Evolutionary conservation across 768 basidiomycete genomes (phyloP).

Genomic region (Cystoderma amianthinum): DNA sequence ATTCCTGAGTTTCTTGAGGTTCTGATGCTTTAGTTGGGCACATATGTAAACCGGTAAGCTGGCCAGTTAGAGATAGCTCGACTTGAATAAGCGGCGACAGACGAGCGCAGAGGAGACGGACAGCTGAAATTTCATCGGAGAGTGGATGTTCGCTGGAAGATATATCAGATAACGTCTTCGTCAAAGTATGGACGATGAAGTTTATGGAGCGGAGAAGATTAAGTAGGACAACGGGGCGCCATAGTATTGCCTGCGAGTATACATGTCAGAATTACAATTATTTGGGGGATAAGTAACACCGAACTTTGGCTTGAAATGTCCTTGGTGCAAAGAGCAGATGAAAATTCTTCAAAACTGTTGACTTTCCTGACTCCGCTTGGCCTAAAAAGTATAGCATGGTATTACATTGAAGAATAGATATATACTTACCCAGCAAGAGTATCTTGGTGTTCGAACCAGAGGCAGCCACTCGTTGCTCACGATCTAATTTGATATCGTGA

Average conservation of each 20-base stretch:
- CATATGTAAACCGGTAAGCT: conserved; percentile 25
- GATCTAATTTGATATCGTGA: conserved; percentile 38
- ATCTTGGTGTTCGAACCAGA: conserved; percentile 34
- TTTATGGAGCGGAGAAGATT: conserved; percentile 68
- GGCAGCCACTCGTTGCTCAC: conserved; percentile 30
- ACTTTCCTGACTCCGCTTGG: conserved; percentile 65
- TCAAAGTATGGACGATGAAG: conserved; percentile 50
- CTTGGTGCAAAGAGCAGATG: conserved; percentile 55
- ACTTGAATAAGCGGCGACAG: conserved; percentile 51
- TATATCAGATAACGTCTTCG: conserved; percentile 5
- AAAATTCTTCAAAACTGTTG: conserved; percentile 61
- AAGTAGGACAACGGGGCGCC: conserved; percentile 73
- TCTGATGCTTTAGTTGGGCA: conserved; percentile 8
- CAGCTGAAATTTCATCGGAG: conserved; percentile 18
- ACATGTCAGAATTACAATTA: background rate
- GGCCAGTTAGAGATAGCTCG: conserved; percentile 39
- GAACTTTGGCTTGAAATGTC: conserved; percentile 27
- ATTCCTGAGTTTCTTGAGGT: conserved; percentile 9
- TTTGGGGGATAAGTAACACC: background rate
- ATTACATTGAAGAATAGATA: background rate
- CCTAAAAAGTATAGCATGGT: conserved; percentile 23
- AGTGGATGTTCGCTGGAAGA: conserved; percentile 10
- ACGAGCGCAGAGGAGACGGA: conserved; percentile 40
- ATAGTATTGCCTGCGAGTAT: conserved; percentile 15
- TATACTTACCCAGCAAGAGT: conserved; percentile 45